Conservation (phyloP, 2,329 filamentous ascomycete species). For the Penicillium freii region DNA sequence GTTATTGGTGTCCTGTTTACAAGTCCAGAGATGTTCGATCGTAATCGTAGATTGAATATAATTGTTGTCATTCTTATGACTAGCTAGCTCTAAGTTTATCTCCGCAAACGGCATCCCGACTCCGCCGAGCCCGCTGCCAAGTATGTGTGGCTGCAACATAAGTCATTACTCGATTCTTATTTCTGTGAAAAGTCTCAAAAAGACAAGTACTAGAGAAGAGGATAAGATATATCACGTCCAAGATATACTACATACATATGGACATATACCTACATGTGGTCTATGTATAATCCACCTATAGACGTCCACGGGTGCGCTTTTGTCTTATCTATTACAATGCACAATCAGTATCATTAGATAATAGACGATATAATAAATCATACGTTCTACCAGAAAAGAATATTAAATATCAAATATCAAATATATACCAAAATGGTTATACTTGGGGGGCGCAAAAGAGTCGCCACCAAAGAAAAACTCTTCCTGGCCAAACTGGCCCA, state of each 20-base stretch:
- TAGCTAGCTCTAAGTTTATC: neutral
- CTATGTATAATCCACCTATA: neutral
- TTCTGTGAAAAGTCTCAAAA: neutral
- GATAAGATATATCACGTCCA: neutral
- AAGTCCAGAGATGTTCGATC: too few species aligned
- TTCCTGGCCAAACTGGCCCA: conserved; percentile 10
- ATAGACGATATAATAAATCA: neutral
- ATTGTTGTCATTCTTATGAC: neutral
- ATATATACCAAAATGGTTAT: neutral
- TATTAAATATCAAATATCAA: neutral
- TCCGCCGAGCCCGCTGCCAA: neutral
- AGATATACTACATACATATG: neutral
- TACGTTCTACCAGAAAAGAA: neutral
- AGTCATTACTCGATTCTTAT: neutral
- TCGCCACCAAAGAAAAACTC: conserved; percentile 8
- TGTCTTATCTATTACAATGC: neutral
- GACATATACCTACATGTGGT: too few species aligned
- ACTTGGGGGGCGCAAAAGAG: neutral
- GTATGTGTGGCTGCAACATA: neutral
- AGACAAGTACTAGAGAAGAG: neutral
- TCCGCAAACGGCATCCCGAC: conserved; percentile 3
- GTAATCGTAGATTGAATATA: too few species aligned
- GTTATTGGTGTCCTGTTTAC: too few species aligned
- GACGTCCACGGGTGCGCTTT: neutral
- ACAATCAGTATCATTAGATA: neutral